These are phyloP conservation scores for Gymnopus androsaceus DNA, from an alignment of 1,284 basidiomycete species.

Conservation along the genomic window DNA sequence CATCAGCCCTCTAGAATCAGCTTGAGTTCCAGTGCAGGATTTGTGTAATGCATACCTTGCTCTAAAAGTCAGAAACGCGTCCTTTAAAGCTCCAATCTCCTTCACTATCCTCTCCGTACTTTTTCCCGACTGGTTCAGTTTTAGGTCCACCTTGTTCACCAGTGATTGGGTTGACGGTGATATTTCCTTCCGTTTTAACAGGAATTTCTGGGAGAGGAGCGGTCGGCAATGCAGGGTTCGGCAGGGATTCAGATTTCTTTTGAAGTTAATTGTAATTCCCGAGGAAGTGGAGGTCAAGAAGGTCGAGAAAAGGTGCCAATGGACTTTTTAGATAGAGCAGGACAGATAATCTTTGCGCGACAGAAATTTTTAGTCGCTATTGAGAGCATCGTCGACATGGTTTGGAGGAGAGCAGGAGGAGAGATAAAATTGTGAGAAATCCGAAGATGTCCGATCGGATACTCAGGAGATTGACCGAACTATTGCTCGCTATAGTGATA, in stretches of 20 bases:
- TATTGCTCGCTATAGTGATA: not conserved
- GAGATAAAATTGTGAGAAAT: not conserved
- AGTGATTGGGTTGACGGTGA: constrained; percentile 61
- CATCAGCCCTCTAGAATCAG: too few relatives aligned
- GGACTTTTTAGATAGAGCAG: constrained; percentile 14
- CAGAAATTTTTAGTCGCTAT: not conserved
- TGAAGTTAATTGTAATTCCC: constrained; percentile 66
- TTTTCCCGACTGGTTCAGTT: constrained; percentile 67
- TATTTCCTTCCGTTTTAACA: constrained; percentile 59
- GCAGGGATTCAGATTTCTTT: constrained; percentile 54
- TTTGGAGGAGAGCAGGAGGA: too few relatives aligned
- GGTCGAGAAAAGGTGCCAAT: constrained; percentile 50
- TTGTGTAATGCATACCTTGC: not conserved
- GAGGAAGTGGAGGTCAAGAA: constrained; percentile 69
- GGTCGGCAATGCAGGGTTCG: constrained; percentile 28
- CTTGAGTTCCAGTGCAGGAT: too few relatives aligned
- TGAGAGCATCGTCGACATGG: not conserved
- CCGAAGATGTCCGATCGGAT: too few relatives aligned
- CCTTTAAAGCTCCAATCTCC: constrained; percentile 87
- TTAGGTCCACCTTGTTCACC: constrained; percentile 80
- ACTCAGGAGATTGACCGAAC: too few relatives aligned
- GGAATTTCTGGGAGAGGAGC: constrained; percentile 19
- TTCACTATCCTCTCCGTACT: constrained; percentile 51
- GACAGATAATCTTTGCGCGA: not conserved
- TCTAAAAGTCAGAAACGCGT: constrained; percentile 77